phyloP scores from a whole-genome alignment of 306 rosid species.

The Castanea mollissima region DNA sequence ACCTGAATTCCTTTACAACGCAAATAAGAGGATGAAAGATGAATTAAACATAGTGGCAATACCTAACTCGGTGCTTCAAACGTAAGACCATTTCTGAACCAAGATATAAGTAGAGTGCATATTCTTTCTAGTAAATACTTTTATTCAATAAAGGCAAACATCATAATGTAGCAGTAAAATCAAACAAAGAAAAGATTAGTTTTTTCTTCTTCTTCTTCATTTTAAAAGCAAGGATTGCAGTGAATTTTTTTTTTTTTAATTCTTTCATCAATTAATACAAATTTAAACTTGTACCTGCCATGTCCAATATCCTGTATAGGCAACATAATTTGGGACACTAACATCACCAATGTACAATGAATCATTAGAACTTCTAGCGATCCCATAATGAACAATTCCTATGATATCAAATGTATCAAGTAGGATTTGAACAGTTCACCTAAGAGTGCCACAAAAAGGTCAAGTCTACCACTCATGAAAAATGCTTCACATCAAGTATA shows the following conservation, averaged over 20 bases:
- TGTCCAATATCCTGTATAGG: conserved; percentile 17
- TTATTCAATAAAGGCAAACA: not conserved
- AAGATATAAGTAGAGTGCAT: not conserved
- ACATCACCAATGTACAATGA: conserved; percentile 18
- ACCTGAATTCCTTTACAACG: conserved; percentile 12
- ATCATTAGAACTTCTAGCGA: conserved; percentile 13
- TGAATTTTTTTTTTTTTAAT: too few relatives aligned
- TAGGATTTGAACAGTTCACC: conserved; percentile 23
- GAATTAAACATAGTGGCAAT: not conserved
- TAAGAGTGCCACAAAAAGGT: not conserved
- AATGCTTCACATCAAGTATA: not conserved
- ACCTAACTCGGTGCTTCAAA: too few relatives aligned
- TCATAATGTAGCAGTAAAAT: not conserved
- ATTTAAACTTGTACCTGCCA: conserved; percentile 13
- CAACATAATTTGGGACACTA: conserved; percentile 12
- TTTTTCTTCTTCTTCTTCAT: not conserved
- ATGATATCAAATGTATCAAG: conserved; percentile 11
- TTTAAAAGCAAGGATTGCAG: not conserved
- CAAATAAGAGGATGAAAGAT: not conserved
- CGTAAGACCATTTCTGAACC: not conserved
- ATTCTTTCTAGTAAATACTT: not conserved
- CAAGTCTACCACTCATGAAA: not conserved
- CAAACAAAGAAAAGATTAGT: not conserved
- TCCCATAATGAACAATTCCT: conserved; percentile 18
- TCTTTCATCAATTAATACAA: not conserved